A percentile compares a stretch with the other conserved stretches of the same genome.
Conservation (phyloP, 345 rosid species). For the Murraya paniculata region DNA sequence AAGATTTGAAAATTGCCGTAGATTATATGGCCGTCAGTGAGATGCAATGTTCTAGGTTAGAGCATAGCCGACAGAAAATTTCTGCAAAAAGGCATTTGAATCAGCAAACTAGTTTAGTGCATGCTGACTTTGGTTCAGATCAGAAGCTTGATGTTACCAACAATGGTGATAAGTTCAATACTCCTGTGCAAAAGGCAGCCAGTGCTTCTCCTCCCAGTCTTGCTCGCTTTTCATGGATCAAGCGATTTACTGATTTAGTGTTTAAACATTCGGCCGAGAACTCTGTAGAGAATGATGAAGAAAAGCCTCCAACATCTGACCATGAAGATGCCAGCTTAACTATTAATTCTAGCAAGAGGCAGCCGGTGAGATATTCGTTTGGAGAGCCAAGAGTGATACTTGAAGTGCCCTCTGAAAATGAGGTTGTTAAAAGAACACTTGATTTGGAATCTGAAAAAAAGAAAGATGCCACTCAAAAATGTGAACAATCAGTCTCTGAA, state of each 20-base stretch:
- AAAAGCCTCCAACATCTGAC: conserved; percentile 24
- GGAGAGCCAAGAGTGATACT: conserved; percentile 49
- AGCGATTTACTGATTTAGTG: conserved; percentile 55
- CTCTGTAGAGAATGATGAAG: conserved; percentile 27
- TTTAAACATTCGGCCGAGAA: conserved; percentile 64
- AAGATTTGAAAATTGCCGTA: conserved; percentile 65
- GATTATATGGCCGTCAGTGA: conserved; percentile 68
- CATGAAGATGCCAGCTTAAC: conserved; percentile 25
- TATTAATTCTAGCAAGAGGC: conserved; percentile 14
- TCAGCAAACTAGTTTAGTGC: conserved; percentile 35
- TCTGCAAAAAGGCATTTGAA: conserved; percentile 44
- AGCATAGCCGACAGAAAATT: conserved; percentile 52
- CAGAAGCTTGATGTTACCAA: conserved; percentile 26
- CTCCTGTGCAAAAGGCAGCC: conserved; percentile 33
- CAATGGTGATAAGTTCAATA: conserved; percentile 39
- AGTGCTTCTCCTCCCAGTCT: conserved; percentile 37
- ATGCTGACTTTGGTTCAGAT: conserved; percentile 35
- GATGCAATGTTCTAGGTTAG: conserved; percentile 61
- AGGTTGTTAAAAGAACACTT: conserved; percentile 17
- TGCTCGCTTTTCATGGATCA: conserved; percentile 79
- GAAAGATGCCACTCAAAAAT: conserved; percentile 26
- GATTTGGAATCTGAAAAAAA: conserved; percentile 25
- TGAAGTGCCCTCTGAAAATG: conserved; percentile 40
- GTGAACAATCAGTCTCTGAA: conserved; percentile 33
- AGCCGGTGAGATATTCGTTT: conserved; percentile 16